Evolutionary conservation across 345 rosid genomes (phyloP).

Genomic region (Ceriops decandra): DNA sequence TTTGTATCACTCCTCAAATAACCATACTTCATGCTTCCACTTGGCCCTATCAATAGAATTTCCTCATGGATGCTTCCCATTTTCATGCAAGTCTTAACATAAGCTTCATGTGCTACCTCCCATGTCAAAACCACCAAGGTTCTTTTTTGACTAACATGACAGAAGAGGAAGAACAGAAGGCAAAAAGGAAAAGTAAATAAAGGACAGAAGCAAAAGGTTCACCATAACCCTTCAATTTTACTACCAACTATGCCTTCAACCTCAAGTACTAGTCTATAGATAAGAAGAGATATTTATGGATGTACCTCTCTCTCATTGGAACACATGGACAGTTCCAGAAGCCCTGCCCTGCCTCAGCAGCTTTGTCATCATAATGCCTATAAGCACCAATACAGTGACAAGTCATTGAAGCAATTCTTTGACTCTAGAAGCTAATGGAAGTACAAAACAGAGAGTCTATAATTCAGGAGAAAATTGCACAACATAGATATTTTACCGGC

Average conservation of each 20-base stretch:
- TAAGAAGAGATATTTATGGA: neutral
- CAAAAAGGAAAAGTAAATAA: too few species aligned
- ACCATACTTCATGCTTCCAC: too few species aligned
- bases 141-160: too few species aligned
- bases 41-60: too few species aligned
- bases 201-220: too few species aligned
- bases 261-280: neutral
- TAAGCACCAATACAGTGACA: neutral
- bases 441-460: neutral
- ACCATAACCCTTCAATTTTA: too few species aligned
- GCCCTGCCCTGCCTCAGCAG: constrained; percentile 86
- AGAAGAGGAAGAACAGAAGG: too few species aligned
- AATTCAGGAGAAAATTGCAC: constrained; percentile 4
- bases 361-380: constrained; percentile 97
- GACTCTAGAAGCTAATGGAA: neutral
- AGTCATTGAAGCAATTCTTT: neutral
- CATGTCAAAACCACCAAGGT: too few species aligned
- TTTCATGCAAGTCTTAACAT: too few species aligned
- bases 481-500: constrained; percentile 44
- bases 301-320: constrained; percentile 97
- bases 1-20: too few species aligned
- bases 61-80: too few species aligned
- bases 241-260: neutral
- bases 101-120: too few species aligned
- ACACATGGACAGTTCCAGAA: constrained; percentile 99